phyloP scores from a whole-genome alignment of 2,329 filamentous ascomycete genomes.

The Stemphylium vesicarium region DNA sequence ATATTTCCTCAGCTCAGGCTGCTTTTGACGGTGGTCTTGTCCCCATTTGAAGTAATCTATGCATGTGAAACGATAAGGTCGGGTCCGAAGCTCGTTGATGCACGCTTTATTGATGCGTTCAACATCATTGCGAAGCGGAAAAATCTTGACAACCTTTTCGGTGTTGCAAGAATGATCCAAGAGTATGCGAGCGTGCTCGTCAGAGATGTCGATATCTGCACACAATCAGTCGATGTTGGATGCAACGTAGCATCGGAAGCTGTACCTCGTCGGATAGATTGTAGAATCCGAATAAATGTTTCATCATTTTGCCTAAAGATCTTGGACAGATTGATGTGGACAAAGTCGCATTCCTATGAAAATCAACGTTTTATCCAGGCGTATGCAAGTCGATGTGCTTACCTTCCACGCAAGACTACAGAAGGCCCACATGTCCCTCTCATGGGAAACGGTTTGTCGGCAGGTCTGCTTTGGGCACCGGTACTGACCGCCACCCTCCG shows the following conservation, averaged over 20 bases:
- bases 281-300: slow-evolving; percentile 61
- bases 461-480: too few relatives aligned
- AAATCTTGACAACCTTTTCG: slow-evolving; percentile 55
- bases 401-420: slow-evolving; percentile 59
- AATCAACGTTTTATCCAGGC: not conserved
- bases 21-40: slow-evolving; percentile 25
- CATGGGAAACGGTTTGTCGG: slow-evolving; percentile 47
- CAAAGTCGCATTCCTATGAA: slow-evolving; percentile 56
- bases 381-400: not conserved
- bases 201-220: too few relatives aligned
- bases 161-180: slow-evolving; percentile 44
- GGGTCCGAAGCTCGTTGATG: slow-evolving; percentile 39
- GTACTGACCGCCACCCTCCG: too few relatives aligned
- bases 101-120: slow-evolving; percentile 40
- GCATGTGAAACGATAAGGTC: slow-evolving; percentile 35
- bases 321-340: slow-evolving; percentile 58
- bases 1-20: not conserved
- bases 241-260: slow-evolving; percentile 3
- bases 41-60: slow-evolving; percentile 54
- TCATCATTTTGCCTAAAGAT: slow-evolving; percentile 65
- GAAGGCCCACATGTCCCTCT: slow-evolving; percentile 68
- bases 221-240: not conserved
- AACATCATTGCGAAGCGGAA: slow-evolving; percentile 47
- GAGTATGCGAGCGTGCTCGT: too few relatives aligned
- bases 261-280: slow-evolving; percentile 60